Base-by-base conservation (phyloP, 2,329 filamentous ascomycete species). In the Hypoxylon sp. region DNA sequence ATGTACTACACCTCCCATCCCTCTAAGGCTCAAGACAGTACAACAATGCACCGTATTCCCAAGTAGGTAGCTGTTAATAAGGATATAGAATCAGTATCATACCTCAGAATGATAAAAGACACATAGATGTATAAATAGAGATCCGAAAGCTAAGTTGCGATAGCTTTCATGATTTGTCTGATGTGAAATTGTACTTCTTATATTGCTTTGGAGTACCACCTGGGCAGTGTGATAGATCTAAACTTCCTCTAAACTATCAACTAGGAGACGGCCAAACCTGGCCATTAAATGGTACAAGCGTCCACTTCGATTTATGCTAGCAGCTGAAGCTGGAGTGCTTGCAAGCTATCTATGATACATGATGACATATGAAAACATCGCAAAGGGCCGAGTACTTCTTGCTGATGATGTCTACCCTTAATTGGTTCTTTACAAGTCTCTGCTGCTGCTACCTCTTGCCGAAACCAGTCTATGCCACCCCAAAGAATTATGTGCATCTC, bases 381-480 rank as follows among this genome's bases (percentile, higher is more conserved):
- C 25, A 36, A 38, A 53, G 49, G 48, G 60, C 41, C 10, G 59
- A 14, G 7, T 34, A 45, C 49, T 21, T 38, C 45, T 28, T 34
- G 36, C 52, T 45, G 41, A 23, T 6, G 17, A 46, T 41, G 21
- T 30, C 34, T 32, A 34, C 57, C 5, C 28, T n/a, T 34, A 38
- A 32, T 34, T 43, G 17, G 41, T 38, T 13, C 45, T 17, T 3
- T 11, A 41, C n/a, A n/a, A 65, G 43, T 21, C 48, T 11, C 41
- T 5, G 1, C 10, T 5, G 1, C 10, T 52, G 17, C 11, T 36
- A 34, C 55, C 19, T 50, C 59, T 59, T 36, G 60, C 32, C 45
- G 34, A 65, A 58, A 68, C 58, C 34, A 65, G 43, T 61, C 41
- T 60, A 63, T 53, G 32, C 67, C 49, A 14, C 55, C 57, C 23